These are phyloP conservation scores for Fusarium xyrophilum DNA, from an alignment of 2,329 filamentous ascomycete genomes.

Conservation along the genomic window DNA sequence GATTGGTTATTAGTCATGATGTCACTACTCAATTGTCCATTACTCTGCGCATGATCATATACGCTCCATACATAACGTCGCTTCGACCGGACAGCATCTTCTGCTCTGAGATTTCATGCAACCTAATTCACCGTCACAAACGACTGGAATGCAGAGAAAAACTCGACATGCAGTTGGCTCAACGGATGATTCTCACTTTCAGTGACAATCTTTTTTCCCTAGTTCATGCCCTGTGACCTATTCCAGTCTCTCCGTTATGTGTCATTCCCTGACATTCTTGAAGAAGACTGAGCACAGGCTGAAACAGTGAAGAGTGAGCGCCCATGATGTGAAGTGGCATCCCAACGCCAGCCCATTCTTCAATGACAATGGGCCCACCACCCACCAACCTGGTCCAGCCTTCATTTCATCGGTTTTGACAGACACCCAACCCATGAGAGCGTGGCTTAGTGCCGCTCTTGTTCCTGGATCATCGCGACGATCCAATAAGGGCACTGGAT, in stretches of 20 bases:
- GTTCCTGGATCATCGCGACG: slow-evolving; percentile 8
- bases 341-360: background rate
- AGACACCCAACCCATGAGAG: background rate
- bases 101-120: too few relatives aligned
- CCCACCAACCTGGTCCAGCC: background rate
- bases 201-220: background rate
- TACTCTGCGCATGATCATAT: background rate
- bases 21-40: too few relatives aligned
- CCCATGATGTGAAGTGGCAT: background rate
- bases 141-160: slow-evolving; percentile 29
- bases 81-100: background rate
- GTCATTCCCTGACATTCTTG: background rate
- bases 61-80: too few relatives aligned
- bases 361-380: background rate
- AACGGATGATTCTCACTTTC: background rate
- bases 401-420: background rate
- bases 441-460: background rate
- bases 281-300: background rate
- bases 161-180: background rate
- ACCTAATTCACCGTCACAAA: background rate
- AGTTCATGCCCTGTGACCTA: background rate
- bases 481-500: background rate
- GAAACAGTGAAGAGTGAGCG: background rate
- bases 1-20: background rate
- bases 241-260: background rate